A percentile compares a stretch with the other conserved stretches of the same genome.
Conservation (phyloP, 2,329 filamentous ascomycete genomes). For the Curvularia sp. region DNA sequence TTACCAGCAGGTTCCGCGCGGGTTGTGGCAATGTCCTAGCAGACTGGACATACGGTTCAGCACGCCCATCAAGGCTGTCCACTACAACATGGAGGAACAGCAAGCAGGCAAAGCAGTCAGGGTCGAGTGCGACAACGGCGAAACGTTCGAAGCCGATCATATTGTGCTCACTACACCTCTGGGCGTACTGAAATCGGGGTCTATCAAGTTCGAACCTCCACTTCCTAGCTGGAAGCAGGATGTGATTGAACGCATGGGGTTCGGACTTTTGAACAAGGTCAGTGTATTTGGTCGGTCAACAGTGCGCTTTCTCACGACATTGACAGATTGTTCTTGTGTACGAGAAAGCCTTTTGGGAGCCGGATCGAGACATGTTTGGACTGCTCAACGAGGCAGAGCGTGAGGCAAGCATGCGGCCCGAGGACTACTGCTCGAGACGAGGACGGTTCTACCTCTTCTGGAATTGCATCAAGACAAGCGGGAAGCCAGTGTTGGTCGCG, state of each 20-base stretch:
- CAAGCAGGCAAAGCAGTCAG: slow-evolving; percentile 36
- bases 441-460: slow-evolving; percentile 99
- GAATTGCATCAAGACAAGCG: slow-evolving; percentile 90
- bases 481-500: slow-evolving; percentile 82
- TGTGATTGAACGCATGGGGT: slow-evolving; percentile 84
- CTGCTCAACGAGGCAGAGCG: slow-evolving; percentile 78
- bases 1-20: slow-evolving; percentile 91
- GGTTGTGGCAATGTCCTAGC: slow-evolving; percentile 77
- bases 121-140: slow-evolving; percentile 76
- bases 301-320: slow-evolving; percentile 16
- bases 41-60: slow-evolving; percentile 79
- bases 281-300: neutral
- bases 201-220: slow-evolving; percentile 84
- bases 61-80: slow-evolving; percentile 75
- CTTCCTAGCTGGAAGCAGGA: slow-evolving; percentile 86
- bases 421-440: slow-evolving; percentile 77
- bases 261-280: slow-evolving; percentile 91
- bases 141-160: slow-evolving; percentile 80
- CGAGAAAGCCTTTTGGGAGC: slow-evolving; percentile 88
- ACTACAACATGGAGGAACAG: slow-evolving; percentile 55
- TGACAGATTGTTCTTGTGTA: slow-evolving; percentile 79
- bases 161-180: slow-evolving; percentile 91
- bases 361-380: slow-evolving; percentile 89
- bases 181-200: slow-evolving; percentile 85
- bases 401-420: slow-evolving; percentile 74